Evolutionary conservation across 805 yeast genomes (phyloP).

Genomic region (Kodamaea hsintzibuensis): DNA sequence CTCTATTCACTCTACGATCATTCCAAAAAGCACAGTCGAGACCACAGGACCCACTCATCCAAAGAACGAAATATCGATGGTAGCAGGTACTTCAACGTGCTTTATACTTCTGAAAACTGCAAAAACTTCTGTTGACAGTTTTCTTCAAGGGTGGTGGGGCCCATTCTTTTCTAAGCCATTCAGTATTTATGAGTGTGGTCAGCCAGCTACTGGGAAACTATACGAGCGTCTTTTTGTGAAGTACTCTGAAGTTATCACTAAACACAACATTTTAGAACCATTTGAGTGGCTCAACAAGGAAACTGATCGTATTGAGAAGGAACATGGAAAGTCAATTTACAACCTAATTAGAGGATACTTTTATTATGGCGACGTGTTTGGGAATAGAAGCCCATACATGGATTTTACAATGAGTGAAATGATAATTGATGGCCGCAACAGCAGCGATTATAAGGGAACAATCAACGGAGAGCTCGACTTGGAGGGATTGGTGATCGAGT

Average conservation of each 20-base stretch:
- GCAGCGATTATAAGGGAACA: constrained; percentile 8
- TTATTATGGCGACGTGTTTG: constrained; percentile 56
- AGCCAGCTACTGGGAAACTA: constrained; percentile 58
- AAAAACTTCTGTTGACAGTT: not conserved
- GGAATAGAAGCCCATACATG: constrained; percentile 59
- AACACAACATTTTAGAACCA: constrained; percentile 1
- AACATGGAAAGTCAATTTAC: constrained; percentile 19
- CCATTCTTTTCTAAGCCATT: constrained; percentile 44
- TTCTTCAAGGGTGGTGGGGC: constrained; percentile 58
- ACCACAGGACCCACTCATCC: not conserved
- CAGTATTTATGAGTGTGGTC: constrained; percentile 52
- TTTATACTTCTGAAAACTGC: constrained; percentile 29
- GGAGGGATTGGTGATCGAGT: constrained; percentile 39
- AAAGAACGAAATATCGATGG: constrained; percentile 39
- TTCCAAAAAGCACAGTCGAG: not conserved
- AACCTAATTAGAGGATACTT: constrained; percentile 36
- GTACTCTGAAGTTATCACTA: constrained; percentile 10
- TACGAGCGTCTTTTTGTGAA: constrained; percentile 48
- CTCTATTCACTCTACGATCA: not conserved
- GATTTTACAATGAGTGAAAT: constrained; percentile 51
- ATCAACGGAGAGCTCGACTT: constrained; percentile 29
- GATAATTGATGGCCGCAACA: constrained; percentile 46
- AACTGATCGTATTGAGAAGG: constrained; percentile 23
- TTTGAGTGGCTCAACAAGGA: constrained; percentile 21
- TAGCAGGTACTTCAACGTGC: constrained; percentile 67